Conservation (phyloP, 768 basidiomycete genomes). For the Favolaschia claudopus region DNA sequence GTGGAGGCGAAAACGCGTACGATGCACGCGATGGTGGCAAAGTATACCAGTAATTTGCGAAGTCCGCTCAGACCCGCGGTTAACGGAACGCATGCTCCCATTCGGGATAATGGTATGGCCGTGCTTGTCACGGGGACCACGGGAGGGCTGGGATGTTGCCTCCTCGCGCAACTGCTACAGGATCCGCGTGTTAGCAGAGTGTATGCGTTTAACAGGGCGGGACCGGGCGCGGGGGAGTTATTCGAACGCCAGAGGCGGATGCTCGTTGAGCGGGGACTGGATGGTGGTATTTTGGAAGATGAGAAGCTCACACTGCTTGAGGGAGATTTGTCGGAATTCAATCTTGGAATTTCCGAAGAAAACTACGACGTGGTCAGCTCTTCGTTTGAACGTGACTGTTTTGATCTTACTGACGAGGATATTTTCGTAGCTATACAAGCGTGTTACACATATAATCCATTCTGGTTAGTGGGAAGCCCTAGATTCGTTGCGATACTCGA, state of each 20-base stretch:
- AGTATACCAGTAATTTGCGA: slow-evolving; percentile 21
- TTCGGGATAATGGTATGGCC: slow-evolving; percentile 3
- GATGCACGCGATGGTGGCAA: slow-evolving; percentile 25
- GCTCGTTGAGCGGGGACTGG: slow-evolving; percentile 40
- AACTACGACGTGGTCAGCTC: slow-evolving; percentile 21
- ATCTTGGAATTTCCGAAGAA: slow-evolving; percentile 36
- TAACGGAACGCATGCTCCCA: neutral
- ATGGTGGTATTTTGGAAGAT: slow-evolving; percentile 33
- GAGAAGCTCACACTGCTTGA: slow-evolving; percentile 43
- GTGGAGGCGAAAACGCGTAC: neutral
- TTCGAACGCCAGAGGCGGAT: slow-evolving; percentile 34
- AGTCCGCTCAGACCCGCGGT: slow-evolving; percentile 7
- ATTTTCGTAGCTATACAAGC: slow-evolving; percentile 30
- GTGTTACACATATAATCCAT: slow-evolving; percentile 46
- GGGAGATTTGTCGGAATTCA: slow-evolving; percentile 28
- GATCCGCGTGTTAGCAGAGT: slow-evolving; percentile 27
- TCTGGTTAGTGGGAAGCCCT: slow-evolving; percentile 32
- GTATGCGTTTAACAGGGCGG: slow-evolving; percentile 38
- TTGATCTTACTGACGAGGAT: neutral
- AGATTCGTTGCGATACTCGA: neutral
- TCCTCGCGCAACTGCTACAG: slow-evolving; percentile 33
- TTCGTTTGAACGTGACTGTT: too few species aligned
- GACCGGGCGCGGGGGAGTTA: slow-evolving; percentile 23
- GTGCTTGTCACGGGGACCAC: slow-evolving; percentile 46
- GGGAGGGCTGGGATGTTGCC: slow-evolving; percentile 39